Base-by-base conservation (phyloP, 257 asterid species). In the Handroanthus guayacan region DNA sequence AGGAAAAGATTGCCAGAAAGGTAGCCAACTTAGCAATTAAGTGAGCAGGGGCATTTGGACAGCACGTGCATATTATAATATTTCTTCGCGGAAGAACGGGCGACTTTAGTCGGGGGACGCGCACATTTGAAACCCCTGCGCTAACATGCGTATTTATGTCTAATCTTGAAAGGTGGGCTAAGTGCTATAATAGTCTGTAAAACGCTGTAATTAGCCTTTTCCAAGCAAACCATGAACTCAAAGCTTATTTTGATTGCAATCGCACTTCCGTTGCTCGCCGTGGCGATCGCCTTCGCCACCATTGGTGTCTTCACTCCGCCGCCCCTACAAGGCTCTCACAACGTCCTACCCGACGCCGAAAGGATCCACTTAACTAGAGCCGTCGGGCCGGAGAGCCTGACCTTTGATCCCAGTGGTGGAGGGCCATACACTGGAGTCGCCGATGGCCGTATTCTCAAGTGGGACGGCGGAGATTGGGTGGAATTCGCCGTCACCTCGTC, bases 391-490 rank as follows among this genome's bases (percentile, higher is more conserved):
- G 96, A 91, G 77, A 88, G 94, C 77, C 34, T 91, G 47, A 96
- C 80, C 2, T 91, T 91, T 67, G 92, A 91, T 75, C 79, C 79
- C 52, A 78, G 25, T 71, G 97, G 94, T 43, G 89, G 77, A 63
- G 97, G 94, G 0, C 96, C 97, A 4, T 91, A 91, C 78, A 84
- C 92, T 5, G 97, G 97, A 31, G 96, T 91, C 11, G 89, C 97
- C 76, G 96, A 88, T 77, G 94, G 96, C 25, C 87, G 92, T 7
- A 66, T 89, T 68, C 89, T 91, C 76, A 87, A 83, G 69, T 85
- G 87, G 88, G 39, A 67, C 60, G 87, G 75, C 37, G 65, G 18
- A 5, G 75, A 64, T 41, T 89, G 97, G 97, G 58, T 83, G 70
- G 89, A 88, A 37, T 91, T 91, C 82, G 91, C 96, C 47, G 83